Evolutionary conservation across 108 stramenopile species (phyloP), one percentile per base, ranked within the genome.

Genomic region (Nitzschia putrida): DNA sequence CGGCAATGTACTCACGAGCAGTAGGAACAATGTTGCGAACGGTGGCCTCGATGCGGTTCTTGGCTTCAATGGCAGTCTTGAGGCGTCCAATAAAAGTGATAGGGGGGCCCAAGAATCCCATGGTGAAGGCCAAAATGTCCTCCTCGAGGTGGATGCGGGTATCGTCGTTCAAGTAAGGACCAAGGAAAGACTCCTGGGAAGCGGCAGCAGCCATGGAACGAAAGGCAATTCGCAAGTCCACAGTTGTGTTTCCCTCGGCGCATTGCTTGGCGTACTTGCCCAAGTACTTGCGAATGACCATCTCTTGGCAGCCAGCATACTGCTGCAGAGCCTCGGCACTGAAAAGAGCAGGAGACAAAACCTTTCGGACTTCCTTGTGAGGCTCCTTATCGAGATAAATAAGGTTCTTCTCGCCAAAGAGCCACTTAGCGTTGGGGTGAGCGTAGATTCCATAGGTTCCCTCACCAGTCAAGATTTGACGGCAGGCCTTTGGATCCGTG

Each of bases 91-190:
- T 13, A 26, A 57, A 73, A 4, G 72, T 63, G 29, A 64, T 57
- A 9, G 72, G 72, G 39, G 57, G 57, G 50, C 34, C 64, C 13
- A 73, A 34, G 55, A 73, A 73, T 55, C 72, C 72, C 72, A 65
- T 64, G 54, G 65, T 73, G 57, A 73, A 73, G 47, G n/a, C 20
- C n/a, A 73, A 24, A 54, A 73, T 73, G 37, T 73, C 72, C n/a
- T 29, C 34, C 54, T 73, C 72, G 7, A 73, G 38, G 11, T 52
- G 26, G 4, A 23, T 2, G 8, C 66, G 53, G 25, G 49, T 34
- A 18, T 57, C 73, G 20, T 66, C 55, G 14, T 22, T 58, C 38
- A 74, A 52, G 56, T 67, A 67, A 6, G 73, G 73, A 1, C 73
- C 66, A 53, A 67, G 23, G 64, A 74, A 67, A 21, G 65, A 42